Percentiles rank a stretch among this genome's conserved stretches.
Conservation (phyloP, 1,139 yeast genomes). For the Lodderomyces elongisporus region DNA sequence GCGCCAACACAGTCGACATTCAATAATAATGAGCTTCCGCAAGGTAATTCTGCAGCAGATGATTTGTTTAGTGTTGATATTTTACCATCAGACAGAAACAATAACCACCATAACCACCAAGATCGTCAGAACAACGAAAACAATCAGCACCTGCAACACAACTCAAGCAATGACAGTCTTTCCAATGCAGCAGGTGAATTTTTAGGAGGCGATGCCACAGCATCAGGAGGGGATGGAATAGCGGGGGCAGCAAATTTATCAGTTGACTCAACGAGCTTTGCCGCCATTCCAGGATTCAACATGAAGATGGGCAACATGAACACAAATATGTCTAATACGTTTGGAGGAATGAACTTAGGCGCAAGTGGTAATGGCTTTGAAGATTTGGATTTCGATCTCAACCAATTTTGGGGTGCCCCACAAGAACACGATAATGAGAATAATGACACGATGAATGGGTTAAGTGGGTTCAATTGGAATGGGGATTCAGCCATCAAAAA, state of each 20-base stretch:
- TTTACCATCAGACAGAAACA: neutral
- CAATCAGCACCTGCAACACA: neutral
- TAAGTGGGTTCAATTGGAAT: constrained; percentile 45
- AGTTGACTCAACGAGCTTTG: too few species aligned
- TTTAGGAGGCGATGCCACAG: too few species aligned
- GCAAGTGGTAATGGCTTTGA: constrained; percentile 21
- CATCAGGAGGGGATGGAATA: too few species aligned
- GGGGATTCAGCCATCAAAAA: constrained; percentile 43
- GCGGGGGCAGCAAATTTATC: too few species aligned
- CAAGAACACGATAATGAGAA: constrained; percentile 15
- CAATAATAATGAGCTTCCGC: neutral
- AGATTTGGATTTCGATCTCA: constrained; percentile 53
- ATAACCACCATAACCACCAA: neutral
- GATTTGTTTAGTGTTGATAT: too few species aligned
- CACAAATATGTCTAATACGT: too few species aligned
- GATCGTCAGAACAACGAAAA: neutral
- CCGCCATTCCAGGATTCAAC: too few species aligned
- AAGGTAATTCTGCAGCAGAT: too few species aligned
- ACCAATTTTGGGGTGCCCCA: constrained; percentile 41
- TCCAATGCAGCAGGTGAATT: too few species aligned
- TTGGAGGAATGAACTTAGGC: too few species aligned
- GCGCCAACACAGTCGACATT: constrained; percentile 3
- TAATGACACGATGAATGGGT: constrained; percentile 1
- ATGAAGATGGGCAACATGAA: neutral
- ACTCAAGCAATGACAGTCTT: constrained; percentile 1